Conservation (phyloP, 257 asterid genomes). For the Solanum bulbocastanum region DNA sequence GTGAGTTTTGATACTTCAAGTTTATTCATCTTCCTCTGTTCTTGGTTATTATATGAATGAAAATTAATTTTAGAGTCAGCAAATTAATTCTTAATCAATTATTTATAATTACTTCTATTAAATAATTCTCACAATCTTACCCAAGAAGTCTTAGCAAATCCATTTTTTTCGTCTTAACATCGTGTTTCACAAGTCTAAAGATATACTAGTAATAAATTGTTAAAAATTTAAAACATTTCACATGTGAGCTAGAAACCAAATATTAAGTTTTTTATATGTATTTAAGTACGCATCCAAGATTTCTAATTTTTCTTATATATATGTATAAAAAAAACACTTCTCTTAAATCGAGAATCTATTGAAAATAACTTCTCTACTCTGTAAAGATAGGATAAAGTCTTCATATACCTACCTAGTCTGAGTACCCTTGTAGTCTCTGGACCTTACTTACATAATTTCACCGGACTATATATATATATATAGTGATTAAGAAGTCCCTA, state of each 20-base stretch:
- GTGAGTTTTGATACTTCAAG: neutral
- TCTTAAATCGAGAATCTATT: neutral
- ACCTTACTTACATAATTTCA: neutral
- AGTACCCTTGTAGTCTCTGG: neutral
- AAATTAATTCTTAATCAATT: neutral
- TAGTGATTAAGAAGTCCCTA: neutral
- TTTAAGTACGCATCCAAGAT: neutral
- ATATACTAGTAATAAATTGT: neutral
- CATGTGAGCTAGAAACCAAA: neutral
- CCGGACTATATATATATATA: neutral
- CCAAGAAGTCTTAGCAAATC: neutral
- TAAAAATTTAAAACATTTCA: neutral
- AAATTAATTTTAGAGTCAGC: neutral
- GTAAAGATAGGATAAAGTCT: neutral
- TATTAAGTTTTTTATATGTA: neutral
- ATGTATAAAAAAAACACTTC: neutral
- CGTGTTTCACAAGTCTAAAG: neutral
- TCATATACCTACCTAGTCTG: neutral
- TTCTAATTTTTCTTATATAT: too few species aligned
- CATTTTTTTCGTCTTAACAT: neutral
- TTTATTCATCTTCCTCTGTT: neutral
- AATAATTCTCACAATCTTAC: neutral
- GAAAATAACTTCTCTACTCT: neutral
- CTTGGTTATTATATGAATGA: neutral
- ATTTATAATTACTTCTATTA: neutral